Evolutionary conservation across 2,329 filamentous ascomycete genomes (phyloP).

Genomic region (Coniosporium tulheliwenetii): DNA sequence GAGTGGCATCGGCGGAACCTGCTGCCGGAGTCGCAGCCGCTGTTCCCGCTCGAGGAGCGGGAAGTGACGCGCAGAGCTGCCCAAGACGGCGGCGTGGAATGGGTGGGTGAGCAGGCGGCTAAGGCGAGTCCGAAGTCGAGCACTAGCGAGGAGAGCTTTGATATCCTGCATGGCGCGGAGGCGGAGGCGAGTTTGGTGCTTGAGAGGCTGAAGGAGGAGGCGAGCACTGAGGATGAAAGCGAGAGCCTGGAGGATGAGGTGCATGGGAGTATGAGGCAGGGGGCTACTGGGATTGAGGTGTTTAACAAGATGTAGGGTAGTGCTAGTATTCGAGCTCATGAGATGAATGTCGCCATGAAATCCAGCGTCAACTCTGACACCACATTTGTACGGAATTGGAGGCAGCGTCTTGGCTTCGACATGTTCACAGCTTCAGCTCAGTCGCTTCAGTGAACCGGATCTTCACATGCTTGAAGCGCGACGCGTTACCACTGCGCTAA

Average conservation of each 20-base stretch:
- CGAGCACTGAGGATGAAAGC: conserved; percentile 8
- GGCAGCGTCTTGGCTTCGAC: too few species aligned
- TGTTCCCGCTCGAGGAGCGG: conserved; percentile 26
- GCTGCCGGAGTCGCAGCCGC: conserved; percentile 16
- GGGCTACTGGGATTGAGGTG: conserved; percentile 14
- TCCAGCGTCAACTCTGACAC: too few species aligned
- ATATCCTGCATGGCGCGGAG: conserved; percentile 28
- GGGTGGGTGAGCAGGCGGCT: conserved; percentile 11
- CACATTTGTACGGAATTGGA: too few species aligned
- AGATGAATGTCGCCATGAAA: too few species aligned
- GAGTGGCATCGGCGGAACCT: conserved; percentile 73
- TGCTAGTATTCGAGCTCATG: background rate
- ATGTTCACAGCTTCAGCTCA: too few species aligned
- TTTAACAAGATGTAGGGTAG: conserved; percentile 21
- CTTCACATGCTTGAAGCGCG: too few species aligned
- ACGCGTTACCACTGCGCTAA: too few species aligned
- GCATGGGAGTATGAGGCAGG: conserved; percentile 9
- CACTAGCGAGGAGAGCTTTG: conserved; percentile 24
- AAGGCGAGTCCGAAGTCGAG: conserved; percentile 11
- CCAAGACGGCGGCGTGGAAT: conserved; percentile 26
- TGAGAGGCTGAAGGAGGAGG: conserved; percentile 8
- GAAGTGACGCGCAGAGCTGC: conserved; percentile 19
- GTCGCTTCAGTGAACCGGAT: too few species aligned
- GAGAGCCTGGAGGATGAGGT: conserved; percentile 8
- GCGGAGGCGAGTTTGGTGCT: conserved; percentile 18